Evolutionary conservation across 805 yeast genomes (phyloP).

Genomic region (Priceomyces castillae): DNA sequence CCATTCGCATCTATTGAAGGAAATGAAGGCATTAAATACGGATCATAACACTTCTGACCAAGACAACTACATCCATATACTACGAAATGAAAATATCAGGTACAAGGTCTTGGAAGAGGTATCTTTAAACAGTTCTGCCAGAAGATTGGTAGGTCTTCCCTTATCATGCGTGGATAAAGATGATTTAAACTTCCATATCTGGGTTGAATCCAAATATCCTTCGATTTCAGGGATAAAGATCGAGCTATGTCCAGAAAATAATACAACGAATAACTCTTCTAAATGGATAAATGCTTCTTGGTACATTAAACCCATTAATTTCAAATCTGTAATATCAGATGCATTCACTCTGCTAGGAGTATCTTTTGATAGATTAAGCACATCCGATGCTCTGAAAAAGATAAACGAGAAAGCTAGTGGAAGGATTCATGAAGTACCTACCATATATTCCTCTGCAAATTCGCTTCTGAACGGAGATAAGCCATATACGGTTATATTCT

Average conservation of each 20-base stretch:
- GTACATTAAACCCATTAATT: slow-evolving; percentile 26
- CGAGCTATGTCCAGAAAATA: slow-evolving; percentile 9
- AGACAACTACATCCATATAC: slow-evolving; percentile 11
- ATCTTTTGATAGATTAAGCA: slow-evolving; percentile 23
- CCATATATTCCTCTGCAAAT: slow-evolving; percentile 1
- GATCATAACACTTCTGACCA: slow-evolving; percentile 5
- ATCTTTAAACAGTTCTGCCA: slow-evolving; percentile 18
- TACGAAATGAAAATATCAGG: slow-evolving; percentile 23
- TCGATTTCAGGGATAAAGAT: slow-evolving; percentile 30
- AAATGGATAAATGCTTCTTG: slow-evolving; percentile 14
- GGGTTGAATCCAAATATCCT: slow-evolving; percentile 30
- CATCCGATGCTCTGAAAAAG: slow-evolving; percentile 19
- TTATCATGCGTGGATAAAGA: slow-evolving; percentile 13
- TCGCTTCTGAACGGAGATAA: slow-evolving; percentile 12
- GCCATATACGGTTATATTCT: slow-evolving; percentile 23
- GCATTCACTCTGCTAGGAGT: slow-evolving; percentile 23
- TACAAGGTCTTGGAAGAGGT: slow-evolving; percentile 26
- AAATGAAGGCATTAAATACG: slow-evolving; percentile 14
- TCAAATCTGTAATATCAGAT: slow-evolving; percentile 16
- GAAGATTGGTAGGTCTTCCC: slow-evolving; percentile 30
- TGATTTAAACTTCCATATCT: slow-evolving; percentile 18
- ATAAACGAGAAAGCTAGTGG: slow-evolving; percentile 27
- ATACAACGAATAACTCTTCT: not conserved
- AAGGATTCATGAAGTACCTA: slow-evolving; percentile 24
- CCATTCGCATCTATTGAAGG: slow-evolving; percentile 11